phyloP scores from a whole-genome alignment of 2,329 filamentous ascomycete genomes.

The Fusarium anthophilum region DNA sequence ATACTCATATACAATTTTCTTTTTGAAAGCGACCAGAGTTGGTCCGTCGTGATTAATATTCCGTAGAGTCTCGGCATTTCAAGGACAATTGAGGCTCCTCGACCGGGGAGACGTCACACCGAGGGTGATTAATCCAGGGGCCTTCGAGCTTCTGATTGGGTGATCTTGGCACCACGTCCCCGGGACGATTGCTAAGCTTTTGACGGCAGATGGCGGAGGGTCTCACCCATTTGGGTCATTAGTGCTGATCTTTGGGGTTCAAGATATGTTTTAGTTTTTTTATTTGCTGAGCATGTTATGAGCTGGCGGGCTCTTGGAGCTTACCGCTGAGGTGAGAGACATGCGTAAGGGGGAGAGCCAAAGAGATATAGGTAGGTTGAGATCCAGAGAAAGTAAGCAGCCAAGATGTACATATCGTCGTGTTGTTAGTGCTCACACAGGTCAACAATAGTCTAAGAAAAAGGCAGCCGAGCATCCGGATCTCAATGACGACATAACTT shows the following conservation, averaged over 20 bases:
- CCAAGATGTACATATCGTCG: not conserved
- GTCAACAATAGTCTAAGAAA: not conserved
- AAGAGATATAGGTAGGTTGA: not conserved
- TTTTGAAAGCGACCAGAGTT: not conserved
- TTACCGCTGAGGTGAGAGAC: constrained; percentile 20
- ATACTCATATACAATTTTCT: not conserved
- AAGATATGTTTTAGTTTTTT: not conserved
- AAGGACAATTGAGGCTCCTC: constrained; percentile 4
- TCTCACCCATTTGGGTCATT: constrained; percentile 3
- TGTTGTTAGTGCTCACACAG: constrained; percentile 34
- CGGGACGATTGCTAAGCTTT: constrained; percentile 36
- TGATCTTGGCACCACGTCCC: constrained; percentile 2
- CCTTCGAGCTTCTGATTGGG: constrained; percentile 18
- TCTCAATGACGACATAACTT: constrained; percentile 11
- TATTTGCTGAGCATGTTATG: not conserved
- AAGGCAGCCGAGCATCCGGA: constrained; percentile 6
- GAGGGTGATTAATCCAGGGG: constrained; percentile 38
- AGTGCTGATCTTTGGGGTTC: constrained; percentile 29
- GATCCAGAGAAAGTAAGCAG: not conserved
- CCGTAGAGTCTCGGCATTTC: not conserved
- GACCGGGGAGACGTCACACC: constrained; percentile 27
- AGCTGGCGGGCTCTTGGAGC: constrained; percentile 2
- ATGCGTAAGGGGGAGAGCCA: not conserved
- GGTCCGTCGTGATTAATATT: not conserved
- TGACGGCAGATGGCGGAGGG: not conserved